Base-by-base conservation (phyloP, 306 rosid species). In the Benincasa hispida region DNA sequence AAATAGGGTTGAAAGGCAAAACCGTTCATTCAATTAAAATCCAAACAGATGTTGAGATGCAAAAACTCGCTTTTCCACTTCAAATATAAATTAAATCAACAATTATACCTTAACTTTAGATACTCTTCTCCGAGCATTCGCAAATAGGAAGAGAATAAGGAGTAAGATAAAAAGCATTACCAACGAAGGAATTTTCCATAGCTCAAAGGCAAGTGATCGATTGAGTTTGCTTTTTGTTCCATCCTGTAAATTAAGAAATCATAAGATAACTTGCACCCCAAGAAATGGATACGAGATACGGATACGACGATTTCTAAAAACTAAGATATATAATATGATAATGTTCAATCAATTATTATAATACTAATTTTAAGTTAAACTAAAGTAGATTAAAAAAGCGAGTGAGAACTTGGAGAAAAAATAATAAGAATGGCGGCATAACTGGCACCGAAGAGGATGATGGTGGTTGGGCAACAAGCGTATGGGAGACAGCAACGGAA, bases 51-150 rank as follows among this genome's bases (percentile, higher is more conserved):
- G 72, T 50, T n/a, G 28, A n/a, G 30, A 66, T 67, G 53, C 47
- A 67, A 13, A 28, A 48, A 1, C 59, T 27, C 1, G 21, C 59
- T 48, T 25, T 18, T 27, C 59, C 25, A 19, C 58, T 17, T 7
- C 9, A 10, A 47, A 8, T 14, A 72, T 69, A 25, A 25, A 69
- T 69, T 42, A 41, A 67, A 39, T 45, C 18, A 41, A 48, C 76
- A 72, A 53, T 86, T 78, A 91, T 74, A 86, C 76, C 82, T 93
- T 93, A 83, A 88, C 77, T 85, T 93, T 93, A 19, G 28, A 88
- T 67, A 83, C 83, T 88, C 91, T 91, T 87, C 95, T 88, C 81
- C 88, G 89, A 28, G 82, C 84, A 84, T 87, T 87, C 69, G 85
- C 90, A 88, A 85, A 74, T 77, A 87, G 67, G 77, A 85, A 27